A percentile compares a stretch with the other conserved stretches of the same genome.
Conservation (phyloP, 768 basidiomycete species). For the Lepiota brunneoincarnata region DNA sequence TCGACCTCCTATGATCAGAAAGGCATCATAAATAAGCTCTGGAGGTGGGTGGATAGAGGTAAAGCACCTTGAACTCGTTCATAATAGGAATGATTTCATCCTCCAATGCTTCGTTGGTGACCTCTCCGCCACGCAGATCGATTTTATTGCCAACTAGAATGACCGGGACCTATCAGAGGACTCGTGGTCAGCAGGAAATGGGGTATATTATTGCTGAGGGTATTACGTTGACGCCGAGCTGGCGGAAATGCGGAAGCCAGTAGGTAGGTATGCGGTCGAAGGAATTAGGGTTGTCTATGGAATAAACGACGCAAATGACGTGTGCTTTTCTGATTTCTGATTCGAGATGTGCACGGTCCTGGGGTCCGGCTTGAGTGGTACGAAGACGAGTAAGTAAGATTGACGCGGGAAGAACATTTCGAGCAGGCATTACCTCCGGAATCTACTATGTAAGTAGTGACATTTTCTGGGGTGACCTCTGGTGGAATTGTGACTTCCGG, state of each 20-base stretch:
- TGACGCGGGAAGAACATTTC: background rate
- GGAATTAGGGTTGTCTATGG: slow-evolving; percentile 93
- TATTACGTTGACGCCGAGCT: slow-evolving; percentile 90
- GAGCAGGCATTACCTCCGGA: slow-evolving; percentile 70
- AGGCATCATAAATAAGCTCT: slow-evolving; percentile 5
- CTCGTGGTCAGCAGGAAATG: background rate
- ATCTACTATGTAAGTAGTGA: slow-evolving; percentile 97
- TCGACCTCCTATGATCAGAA: slow-evolving; percentile 79
- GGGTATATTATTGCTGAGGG: background rate
- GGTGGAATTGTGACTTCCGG: slow-evolving; percentile 98
- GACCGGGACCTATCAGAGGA: slow-evolving; percentile 73
- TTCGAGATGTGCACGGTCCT: slow-evolving; percentile 86
- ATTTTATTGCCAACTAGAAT: slow-evolving; percentile 99
- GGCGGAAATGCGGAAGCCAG: slow-evolving; percentile 94
- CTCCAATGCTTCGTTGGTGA: slow-evolving; percentile 91
- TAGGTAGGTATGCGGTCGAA: slow-evolving; percentile 98
- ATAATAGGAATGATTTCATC: slow-evolving; percentile 96
- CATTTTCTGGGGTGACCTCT: slow-evolving; percentile 95
- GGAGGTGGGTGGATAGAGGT: background rate
- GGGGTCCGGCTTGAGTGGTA: slow-evolving; percentile 61
- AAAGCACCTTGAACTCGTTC: slow-evolving; percentile 92
- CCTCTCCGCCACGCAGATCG: slow-evolving; percentile 88
- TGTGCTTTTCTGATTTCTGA: slow-evolving; percentile 96
- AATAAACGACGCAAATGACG: slow-evolving; percentile 97
- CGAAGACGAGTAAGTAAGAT: background rate